phyloP scores from a whole-genome alignment of 441 rosid species.

The Metrosideros polymorpha region DNA sequence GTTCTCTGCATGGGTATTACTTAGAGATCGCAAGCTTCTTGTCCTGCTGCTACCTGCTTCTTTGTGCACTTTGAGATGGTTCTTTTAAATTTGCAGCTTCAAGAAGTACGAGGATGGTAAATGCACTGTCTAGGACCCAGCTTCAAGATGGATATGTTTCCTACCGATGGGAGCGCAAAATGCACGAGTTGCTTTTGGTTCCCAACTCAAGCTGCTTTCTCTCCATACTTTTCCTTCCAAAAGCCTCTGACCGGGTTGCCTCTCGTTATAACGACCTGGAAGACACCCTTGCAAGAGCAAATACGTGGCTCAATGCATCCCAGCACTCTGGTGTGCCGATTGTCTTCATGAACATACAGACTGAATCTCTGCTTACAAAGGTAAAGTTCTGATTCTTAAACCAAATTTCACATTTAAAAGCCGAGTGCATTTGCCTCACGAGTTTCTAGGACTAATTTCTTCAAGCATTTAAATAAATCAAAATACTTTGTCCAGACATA shows the following conservation, averaged over 20 bases:
- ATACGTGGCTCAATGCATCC: slow-evolving; percentile 79
- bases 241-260: slow-evolving; percentile 59
- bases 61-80: background rate
- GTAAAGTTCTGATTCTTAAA: slow-evolving; percentile 17
- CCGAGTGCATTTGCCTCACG: background rate
- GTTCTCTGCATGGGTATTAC: background rate
- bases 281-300: slow-evolving; percentile 90
- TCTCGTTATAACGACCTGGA: slow-evolving; percentile 90
- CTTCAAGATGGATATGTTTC: slow-evolving; percentile 90
- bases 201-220: slow-evolving; percentile 80
- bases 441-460: background rate
- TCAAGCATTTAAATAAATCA: background rate
- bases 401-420: background rate
- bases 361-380: slow-evolving; percentile 90
- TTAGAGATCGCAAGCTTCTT: background rate
- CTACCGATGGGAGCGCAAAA: slow-evolving; percentile 72
- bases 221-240: slow-evolving; percentile 81
- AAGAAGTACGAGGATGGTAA: slow-evolving; percentile 68
- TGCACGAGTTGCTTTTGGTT: slow-evolving; percentile 57
- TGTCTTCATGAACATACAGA: slow-evolving; percentile 84
- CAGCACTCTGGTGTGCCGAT: slow-evolving; percentile 78
- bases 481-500: background rate
- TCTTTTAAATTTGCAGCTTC: slow-evolving; percentile 35
- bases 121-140: slow-evolving; percentile 49
- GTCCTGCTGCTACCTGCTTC: background rate